Base-by-base conservation (phyloP, 2,329 filamentous ascomycete species). In the Fusarium scirpi region DNA sequence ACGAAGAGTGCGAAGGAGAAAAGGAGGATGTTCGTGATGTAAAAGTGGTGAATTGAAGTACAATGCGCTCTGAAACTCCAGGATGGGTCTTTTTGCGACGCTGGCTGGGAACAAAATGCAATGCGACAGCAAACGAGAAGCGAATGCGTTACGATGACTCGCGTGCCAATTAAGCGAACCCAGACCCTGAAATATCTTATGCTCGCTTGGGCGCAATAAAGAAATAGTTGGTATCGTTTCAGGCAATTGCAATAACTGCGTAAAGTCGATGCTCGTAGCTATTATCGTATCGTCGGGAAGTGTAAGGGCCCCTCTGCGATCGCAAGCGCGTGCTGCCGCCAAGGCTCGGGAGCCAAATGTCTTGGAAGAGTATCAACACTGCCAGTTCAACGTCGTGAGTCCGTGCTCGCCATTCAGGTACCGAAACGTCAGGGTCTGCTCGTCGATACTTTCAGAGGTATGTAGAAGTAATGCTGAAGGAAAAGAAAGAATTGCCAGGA, bases 291-390 rank as follows among this genome's bases (percentile, higher is more conserved):
- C 56, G 34, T 45, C 49, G 41, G 12, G 47, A 48, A 51, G 41
- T 25, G 27, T 22, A 29, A 62, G 41, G 54, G 56, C 62, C 62
- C 68, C 67, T 73, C 63, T 46, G 58, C 63, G 59, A 69, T 73
- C 63, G 72, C 72, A 74, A 72, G 58, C 58, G 51, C 47, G 62
- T 51, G 57, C 47, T 70, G 72, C 72, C 62, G 72, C 72, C 69
- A 72, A 73, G 72, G 70, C 68, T 71, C 69, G 69, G 69, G 70
- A 72, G 69, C 69, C 66, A 71, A 43, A 66, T 53, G 56, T 61
- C 59, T 69, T 58, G 41, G 41, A 40, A 30, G 32, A 38, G 32
- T 54, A 45, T 52, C 46, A 54, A 54, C 51, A 51, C 60, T 52
- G 44, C 38, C 62, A 45, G n/a, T 55, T 51, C 52, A 29, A 52